phyloP scores from a whole-genome alignment of 1,284 basidiomycete genomes.

The Ustilago lituana region DNA sequence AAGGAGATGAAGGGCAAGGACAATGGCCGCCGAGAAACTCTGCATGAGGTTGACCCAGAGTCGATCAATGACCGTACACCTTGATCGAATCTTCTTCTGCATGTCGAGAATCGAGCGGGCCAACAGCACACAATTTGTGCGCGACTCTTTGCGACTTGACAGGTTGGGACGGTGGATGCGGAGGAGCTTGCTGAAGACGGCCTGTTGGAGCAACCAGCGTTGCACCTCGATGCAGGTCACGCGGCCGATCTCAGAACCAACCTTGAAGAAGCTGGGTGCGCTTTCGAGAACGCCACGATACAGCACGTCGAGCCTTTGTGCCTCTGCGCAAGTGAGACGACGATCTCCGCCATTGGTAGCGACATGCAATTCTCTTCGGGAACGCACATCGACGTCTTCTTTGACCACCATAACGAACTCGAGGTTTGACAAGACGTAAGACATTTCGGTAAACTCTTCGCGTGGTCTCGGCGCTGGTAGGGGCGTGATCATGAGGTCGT shows the following conservation, averaged over 20 bases:
- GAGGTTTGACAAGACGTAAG: slow-evolving; percentile 50
- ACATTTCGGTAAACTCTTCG: slow-evolving; percentile 61
- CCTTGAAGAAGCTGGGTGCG: slow-evolving; percentile 57
- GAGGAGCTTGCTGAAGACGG: slow-evolving; percentile 61
- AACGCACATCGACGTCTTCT: slow-evolving; percentile 53
- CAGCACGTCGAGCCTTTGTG: slow-evolving; percentile 37
- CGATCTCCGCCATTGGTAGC: slow-evolving; percentile 37
- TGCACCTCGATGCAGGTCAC: slow-evolving; percentile 57
- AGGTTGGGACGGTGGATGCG: slow-evolving; percentile 58
- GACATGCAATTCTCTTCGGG: slow-evolving; percentile 37
- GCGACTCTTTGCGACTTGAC: slow-evolving; percentile 48
- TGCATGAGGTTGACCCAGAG: slow-evolving; percentile 60
- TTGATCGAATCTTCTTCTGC: slow-evolving; percentile 58
- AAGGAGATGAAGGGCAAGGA: slow-evolving; percentile 62
- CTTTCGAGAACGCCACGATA: slow-evolving; percentile 56
- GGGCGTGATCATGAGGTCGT: slow-evolving; percentile 52
- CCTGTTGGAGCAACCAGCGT: slow-evolving; percentile 63
- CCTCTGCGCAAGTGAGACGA: slow-evolving; percentile 46
- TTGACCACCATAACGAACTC: slow-evolving; percentile 52
- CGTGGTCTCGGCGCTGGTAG: slow-evolving; percentile 48
- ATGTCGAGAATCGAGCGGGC: slow-evolving; percentile 62
- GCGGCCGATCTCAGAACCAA: slow-evolving; percentile 52
- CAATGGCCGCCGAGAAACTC: slow-evolving; percentile 59
- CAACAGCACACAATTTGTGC: slow-evolving; percentile 59
- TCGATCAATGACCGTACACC: slow-evolving; percentile 58